These are phyloP conservation scores for Aspergillus asperescens DNA, from an alignment of 495 filamentous ascomycete genomes.

Conservation along the genomic window DNA sequence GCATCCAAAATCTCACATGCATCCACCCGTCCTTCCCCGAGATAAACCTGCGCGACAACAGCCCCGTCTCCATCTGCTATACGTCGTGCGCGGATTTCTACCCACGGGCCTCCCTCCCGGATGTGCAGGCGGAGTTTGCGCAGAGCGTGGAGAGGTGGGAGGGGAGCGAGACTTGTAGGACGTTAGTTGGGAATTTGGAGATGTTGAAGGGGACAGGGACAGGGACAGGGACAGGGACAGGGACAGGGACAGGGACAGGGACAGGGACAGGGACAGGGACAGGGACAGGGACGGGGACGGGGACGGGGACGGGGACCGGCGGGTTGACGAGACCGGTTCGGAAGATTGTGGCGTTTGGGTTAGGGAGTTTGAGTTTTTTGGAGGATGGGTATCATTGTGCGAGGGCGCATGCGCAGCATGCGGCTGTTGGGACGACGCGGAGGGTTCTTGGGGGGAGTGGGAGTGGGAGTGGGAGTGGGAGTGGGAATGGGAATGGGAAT, in stretches of 20 bases:
- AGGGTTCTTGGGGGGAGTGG: background rate
- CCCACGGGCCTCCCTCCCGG: background rate
- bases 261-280: too few species aligned
- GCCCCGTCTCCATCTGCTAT: slow-evolving; percentile 21
- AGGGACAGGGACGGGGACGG: too few species aligned
- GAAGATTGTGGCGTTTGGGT: slow-evolving; percentile 21
- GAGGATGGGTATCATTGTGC: slow-evolving; percentile 8
- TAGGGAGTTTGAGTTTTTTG: slow-evolving; percentile 12
- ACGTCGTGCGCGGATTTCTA: slow-evolving; percentile 5
- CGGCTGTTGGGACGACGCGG: slow-evolving; percentile 19
- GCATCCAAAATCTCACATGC: slow-evolving; percentile 18
- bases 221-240: too few species aligned
- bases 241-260: too few species aligned
- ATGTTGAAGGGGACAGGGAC: background rate
- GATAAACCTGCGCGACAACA: slow-evolving; percentile 12
- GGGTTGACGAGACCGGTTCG: slow-evolving; percentile 1
- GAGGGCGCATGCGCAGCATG: slow-evolving; percentile 21
- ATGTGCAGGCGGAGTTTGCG: slow-evolving; percentile 4
- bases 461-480: background rate
- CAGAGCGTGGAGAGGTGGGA: slow-evolving; percentile 9
- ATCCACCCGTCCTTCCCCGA: slow-evolving; percentile 17
- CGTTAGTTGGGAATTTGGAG: background rate
- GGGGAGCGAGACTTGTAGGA: slow-evolving; percentile 9
- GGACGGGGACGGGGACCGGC: too few species aligned
- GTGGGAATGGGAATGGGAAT: background rate